These are phyloP conservation scores for Colletotrichum simmondsii DNA, from an alignment of 2,329 filamentous ascomycete species.

Conservation along the genomic window DNA sequence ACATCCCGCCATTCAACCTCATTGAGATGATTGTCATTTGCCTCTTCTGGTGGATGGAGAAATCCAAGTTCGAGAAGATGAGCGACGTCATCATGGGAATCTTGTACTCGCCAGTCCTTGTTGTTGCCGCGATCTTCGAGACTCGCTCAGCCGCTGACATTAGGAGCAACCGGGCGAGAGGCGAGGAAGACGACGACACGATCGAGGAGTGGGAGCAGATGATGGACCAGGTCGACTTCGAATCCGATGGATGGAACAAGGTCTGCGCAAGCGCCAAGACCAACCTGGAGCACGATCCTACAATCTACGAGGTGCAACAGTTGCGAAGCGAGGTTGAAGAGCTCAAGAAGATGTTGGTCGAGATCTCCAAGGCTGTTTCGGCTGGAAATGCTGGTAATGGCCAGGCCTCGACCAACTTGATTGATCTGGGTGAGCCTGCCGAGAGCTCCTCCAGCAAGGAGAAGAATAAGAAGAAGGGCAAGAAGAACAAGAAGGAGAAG, in stretches of 20 bases:
- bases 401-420: conserved; percentile 11
- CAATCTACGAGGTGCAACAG: conserved; percentile 75
- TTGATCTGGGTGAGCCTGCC: conserved; percentile 9
- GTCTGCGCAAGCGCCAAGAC: conserved; percentile 80
- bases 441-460: not conserved
- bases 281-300: conserved; percentile 83
- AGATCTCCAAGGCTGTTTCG: conserved; percentile 38
- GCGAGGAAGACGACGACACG: conserved; percentile 90
- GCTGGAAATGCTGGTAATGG: conserved; percentile 9
- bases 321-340: conserved; percentile 68
- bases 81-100: conserved; percentile 91
- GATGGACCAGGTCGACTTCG: conserved; percentile 77
- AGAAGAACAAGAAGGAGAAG: conserved; percentile 27
- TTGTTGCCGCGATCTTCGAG: conserved; percentile 82
- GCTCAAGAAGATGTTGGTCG: conserved; percentile 60
- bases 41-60: conserved; percentile 92
- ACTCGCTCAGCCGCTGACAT: conserved; percentile 74
- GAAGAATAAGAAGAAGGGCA: conserved; percentile 11
- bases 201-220: conserved; percentile 95
- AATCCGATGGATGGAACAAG: conserved; percentile 87
- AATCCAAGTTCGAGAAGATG: conserved; percentile 76
- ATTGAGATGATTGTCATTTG: conserved; percentile 86
- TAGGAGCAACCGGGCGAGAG: conserved; percentile 77
- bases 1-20: conserved; percentile 94
- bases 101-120: conserved; percentile 85